Base-by-base conservation (phyloP, 768 basidiomycete species). In the Phlebiopsis flavidoalba region DNA sequence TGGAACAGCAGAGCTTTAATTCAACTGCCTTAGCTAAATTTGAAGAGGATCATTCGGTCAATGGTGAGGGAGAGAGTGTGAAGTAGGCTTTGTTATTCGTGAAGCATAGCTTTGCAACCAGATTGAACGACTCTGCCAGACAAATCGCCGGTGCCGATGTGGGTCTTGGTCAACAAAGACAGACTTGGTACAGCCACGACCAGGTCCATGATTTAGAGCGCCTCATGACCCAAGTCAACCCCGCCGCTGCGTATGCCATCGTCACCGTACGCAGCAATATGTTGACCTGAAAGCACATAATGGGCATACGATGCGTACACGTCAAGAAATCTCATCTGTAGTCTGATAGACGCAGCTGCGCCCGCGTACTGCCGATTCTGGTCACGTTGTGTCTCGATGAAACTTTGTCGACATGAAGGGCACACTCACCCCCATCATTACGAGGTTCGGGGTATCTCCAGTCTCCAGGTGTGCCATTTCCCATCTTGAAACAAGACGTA, bases 111-210 rank as follows among this genome's bases (percentile, higher is more conserved):
- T 3, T n/a, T 6, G 26, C 26, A 31, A n/a, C 6, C 3, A 31
- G 26, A 31, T 6, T 31, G 6, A n/a, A n/a, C n/a, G n/a, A 36
- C 35, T 21, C 57, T 5, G 37, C n/a, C 67, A 97, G 95, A 57
- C 97, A 99, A 78, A 88, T 98, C 51, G 96, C 93, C 0, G 88
- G 87, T 40, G 87, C 96, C 24, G 97, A 99, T 69, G 88, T 96
- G 24, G n/a, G 81, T 98, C 40, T 74, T 99, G 26, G 75, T 99
- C 31, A 99, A 99, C 79, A 99, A n/a, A 99, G 77, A 77, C 79
- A 26, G 96, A 98, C 67, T 77, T 98, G 8, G 86, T 85, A 1
- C 68, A 80, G 0, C 62, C 79, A 0, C 75, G 5, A n/a, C n/a
- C 74, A 76, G 21, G 67, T 91, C 1, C 56, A 63, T 1, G 68